Conservation (phyloP, 257 asterid genomes). For the Solanum commersonii region DNA sequence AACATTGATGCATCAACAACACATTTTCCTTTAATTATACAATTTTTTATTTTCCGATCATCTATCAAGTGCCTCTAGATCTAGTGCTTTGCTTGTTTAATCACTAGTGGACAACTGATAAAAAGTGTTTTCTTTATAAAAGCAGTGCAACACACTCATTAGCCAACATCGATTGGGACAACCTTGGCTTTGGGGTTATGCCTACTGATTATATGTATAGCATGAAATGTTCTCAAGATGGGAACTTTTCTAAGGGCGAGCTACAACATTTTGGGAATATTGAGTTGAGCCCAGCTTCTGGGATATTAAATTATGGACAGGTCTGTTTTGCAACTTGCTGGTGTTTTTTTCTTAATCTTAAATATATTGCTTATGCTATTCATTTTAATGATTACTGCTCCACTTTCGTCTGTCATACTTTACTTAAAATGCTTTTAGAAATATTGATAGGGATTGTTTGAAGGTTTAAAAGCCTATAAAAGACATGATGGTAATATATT, state of each 20-base stretch:
- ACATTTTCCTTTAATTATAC: neutral
- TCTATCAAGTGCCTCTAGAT: neutral
- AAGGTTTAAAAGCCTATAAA: conserved; percentile 81
- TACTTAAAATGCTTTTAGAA: neutral
- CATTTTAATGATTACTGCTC: neutral
- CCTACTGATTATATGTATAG: conserved; percentile 86
- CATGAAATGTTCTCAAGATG: conserved; percentile 76
- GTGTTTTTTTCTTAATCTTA: neutral
- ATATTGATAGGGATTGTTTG: conserved; percentile 70
- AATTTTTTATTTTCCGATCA: neutral
- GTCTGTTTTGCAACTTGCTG: conserved; percentile 26
- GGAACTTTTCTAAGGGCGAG: conserved; percentile 57
- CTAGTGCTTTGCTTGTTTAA: neutral
- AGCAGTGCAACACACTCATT: conserved; percentile 40
- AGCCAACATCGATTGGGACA: conserved; percentile 90
- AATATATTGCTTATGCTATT: neutral
- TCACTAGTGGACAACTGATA: neutral
- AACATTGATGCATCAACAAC: neutral
- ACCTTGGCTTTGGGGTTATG: conserved; percentile 63
- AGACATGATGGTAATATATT: conserved; percentile 75
- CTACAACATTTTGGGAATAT: conserved; percentile 82
- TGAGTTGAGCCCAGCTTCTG: conserved; percentile 91
- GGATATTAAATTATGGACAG: conserved; percentile 94
- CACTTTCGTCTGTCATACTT: neutral
- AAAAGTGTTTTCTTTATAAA: conserved; percentile 11